Base-by-base conservation (phyloP, 1,284 basidiomycete species). In the Mycena sp. region DNA sequence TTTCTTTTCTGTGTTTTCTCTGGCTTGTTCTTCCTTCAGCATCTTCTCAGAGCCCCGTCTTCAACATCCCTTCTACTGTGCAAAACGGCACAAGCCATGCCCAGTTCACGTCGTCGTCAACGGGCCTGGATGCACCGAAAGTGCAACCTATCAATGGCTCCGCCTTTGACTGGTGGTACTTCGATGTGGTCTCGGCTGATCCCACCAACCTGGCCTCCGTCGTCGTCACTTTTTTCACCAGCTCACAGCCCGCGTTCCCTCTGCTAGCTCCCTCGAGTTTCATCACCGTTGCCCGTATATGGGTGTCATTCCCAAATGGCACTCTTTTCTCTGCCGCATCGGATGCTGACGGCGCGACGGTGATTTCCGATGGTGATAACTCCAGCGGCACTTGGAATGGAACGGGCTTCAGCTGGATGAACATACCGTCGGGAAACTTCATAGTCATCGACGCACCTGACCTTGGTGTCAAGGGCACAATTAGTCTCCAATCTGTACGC, bases 81-180 rank as follows among this genome's bases (percentile, higher is more conserved):
- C 41, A 51, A 23, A 54, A 53, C 30, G 43, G 6, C 32, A 28
- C 21, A 29, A 60, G 58, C 30, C 14, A 30, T 14, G 58, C 50
- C 14, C 58, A 48, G 19, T 60, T 60, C 30, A 60, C 41, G 3
- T 44, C 58, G 25, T 4, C 40, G 11, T 29, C 50, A 11, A 26
- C 32, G 2, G 41, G 23, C 2, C 59, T 67, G 21, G 67, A 69
- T 37, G 62, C 29, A 19, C 59, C 62, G 2, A 69, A 62, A 54
- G 37, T 67, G 9, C 35, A 53, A 4, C 63, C 63, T 4, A 37
- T 69, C 9, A 69, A 69, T 45, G 40, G 35, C 14, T 55, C 58
- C 49, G 52, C 57, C 0, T 69, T 58, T 38, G 65, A 69, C 32
- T 68, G 69, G 69, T 70, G 64, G 61, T 70, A 69, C 63, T 69